phyloP scores from a whole-genome alignment of 306 rosid genomes.

The Gleditsia sinensis region DNA sequence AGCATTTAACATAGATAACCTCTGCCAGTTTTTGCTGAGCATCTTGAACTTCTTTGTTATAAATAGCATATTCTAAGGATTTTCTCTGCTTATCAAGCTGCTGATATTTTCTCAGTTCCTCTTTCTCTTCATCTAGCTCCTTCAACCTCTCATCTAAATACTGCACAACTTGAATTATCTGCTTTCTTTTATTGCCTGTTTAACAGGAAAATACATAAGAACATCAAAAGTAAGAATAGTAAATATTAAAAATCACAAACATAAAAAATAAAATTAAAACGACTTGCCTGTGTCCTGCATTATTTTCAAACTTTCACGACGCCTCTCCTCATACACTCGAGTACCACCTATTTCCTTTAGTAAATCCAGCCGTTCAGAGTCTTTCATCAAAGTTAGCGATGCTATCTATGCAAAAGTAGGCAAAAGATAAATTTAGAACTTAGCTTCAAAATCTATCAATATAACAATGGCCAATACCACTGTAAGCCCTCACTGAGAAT shows the following conservation, averaged over 20 bases:
- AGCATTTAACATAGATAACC: constrained; percentile 55
- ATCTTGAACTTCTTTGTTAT: constrained; percentile 87
- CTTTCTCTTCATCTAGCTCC: constrained; percentile 97
- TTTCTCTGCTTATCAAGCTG: constrained; percentile 93
- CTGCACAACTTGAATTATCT: constrained; percentile 97
- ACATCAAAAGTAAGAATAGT: constrained; percentile 19
- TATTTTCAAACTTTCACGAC: constrained; percentile 95
- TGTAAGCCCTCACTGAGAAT: no score
- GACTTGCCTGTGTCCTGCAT: constrained; percentile 94
- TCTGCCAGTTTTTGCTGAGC: constrained; percentile 85
- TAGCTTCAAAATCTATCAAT: constrained; percentile 10
- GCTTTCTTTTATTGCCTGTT: constrained; percentile 87
- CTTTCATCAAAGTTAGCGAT: constrained; percentile 92
- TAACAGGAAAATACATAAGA: constrained; percentile 29
- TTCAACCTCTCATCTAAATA: constrained; percentile 93
- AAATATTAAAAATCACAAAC: constrained; percentile 14
- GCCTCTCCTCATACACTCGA: constrained; percentile 96
- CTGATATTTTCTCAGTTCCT: constrained; percentile 91
- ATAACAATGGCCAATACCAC: no score
- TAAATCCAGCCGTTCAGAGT: constrained; percentile 89
- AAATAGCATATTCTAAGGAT: constrained; percentile 86
- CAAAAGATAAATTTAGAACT: constrained; percentile 4
- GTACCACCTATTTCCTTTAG: constrained; percentile 99
- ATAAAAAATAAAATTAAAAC: background rate
- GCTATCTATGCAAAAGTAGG: constrained; percentile 64